phyloP scores from a whole-genome alignment of 1,284 basidiomycete species.

The Sphagnurus paluster region DNA sequence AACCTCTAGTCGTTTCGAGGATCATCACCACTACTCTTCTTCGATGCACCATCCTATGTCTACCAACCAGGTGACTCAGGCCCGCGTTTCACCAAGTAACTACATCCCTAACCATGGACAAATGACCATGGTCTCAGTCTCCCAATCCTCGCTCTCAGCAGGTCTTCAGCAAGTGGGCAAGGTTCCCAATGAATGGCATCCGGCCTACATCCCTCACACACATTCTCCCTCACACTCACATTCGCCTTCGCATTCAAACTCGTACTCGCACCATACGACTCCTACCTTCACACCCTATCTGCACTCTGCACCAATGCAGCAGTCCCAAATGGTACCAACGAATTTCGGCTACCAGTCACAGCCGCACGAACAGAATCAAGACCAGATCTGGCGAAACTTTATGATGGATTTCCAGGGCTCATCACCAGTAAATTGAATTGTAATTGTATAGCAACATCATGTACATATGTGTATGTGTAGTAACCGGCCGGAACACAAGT shows the following conservation, averaged over 20 bases:
- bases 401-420: conserved; percentile 25
- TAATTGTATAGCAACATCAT: too few species aligned
- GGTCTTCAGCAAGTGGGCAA: conserved; percentile 1
- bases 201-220: too few species aligned
- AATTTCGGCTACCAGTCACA: conserved; percentile 12
- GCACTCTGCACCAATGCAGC: conserved; percentile 3
- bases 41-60: conserved; percentile 10
- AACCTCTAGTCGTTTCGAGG: conserved; percentile 13
- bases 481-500: too few species aligned
- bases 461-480: too few species aligned
- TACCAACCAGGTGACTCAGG: not conserved
- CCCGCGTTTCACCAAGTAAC: not conserved
- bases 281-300: conserved; percentile 9
- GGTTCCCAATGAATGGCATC: conserved; percentile 8
- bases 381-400: conserved; percentile 35
- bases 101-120: conserved; percentile 4
- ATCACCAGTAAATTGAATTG: too few species aligned
- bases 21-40: conserved; percentile 14
- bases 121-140: conserved; percentile 1
- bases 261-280: conserved; percentile 10
- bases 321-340: not conserved
- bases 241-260: too few species aligned
- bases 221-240: too few species aligned
- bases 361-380: conserved; percentile 26
- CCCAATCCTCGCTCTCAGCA: conserved; percentile 4